Conservation (phyloP, 345 rosid species). For the Anacardium occidentale region DNA sequence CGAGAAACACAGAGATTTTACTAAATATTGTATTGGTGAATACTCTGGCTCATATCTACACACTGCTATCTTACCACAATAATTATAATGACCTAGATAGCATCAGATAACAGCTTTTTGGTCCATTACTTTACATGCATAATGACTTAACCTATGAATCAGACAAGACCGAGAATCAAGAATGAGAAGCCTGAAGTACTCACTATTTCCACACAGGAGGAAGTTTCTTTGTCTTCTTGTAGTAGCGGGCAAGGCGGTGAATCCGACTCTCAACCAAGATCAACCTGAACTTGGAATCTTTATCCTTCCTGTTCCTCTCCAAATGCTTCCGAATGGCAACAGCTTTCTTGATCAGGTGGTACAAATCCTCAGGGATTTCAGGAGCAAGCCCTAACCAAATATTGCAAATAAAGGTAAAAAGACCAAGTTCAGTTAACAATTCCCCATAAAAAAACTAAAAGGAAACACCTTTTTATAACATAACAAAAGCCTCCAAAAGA, state of each 20-base stretch:
- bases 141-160: neutral
- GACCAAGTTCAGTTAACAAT: neutral
- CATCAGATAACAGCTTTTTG: neutral
- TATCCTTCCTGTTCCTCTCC: slow-evolving; percentile 97
- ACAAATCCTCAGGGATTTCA: slow-evolving; percentile 87
- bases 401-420: neutral
- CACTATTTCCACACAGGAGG: slow-evolving; percentile 95
- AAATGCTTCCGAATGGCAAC: slow-evolving; percentile 92
- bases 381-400: slow-evolving; percentile 67
- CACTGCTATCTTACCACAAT: too few relatives aligned
- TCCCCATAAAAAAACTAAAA: neutral
- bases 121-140: too few relatives aligned
- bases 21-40: too few relatives aligned
- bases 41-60: too few relatives aligned
- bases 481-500: neutral
- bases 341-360: slow-evolving; percentile 89
- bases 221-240: slow-evolving; percentile 95
- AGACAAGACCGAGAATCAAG: neutral
- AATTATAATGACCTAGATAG: too few relatives aligned
- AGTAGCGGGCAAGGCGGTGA: slow-evolving; percentile 90
- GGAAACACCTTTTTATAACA: neutral
- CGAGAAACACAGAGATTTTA: too few relatives aligned
- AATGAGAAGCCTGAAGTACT: slow-evolving; percentile 21
- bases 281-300: slow-evolving; percentile 86
- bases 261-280: slow-evolving; percentile 93